phyloP scores from a whole-genome alignment of 192 early-diverging fungal genomes.

The Globomyces pollinis-pini region DNA sequence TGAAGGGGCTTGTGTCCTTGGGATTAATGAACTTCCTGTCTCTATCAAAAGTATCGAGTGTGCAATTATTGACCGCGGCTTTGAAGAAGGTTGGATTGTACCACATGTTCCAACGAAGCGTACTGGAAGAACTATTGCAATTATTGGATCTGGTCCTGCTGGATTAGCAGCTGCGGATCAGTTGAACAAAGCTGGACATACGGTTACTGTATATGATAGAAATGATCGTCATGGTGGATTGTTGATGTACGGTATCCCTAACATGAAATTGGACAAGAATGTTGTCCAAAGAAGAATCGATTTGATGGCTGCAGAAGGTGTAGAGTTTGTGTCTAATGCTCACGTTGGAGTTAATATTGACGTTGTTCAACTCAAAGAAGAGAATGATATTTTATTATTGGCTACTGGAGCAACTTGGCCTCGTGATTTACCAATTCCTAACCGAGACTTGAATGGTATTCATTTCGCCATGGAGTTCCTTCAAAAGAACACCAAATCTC shows the following conservation, averaged over 20 bases:
- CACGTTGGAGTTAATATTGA: conserved; percentile 82
- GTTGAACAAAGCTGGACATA: conserved; percentile 93
- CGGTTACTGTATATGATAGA: conserved; percentile 93
- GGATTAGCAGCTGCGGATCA: conserved; percentile 94
- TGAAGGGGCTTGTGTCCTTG: conserved; percentile 92
- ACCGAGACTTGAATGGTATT: conserved; percentile 78
- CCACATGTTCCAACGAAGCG: conserved; percentile 72
- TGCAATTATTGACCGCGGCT: conserved; percentile 95
- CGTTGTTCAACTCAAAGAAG: conserved; percentile 51
- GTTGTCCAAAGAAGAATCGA: conserved; percentile 90
- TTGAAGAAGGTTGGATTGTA: conserved; percentile 94
- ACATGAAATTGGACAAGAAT: conserved; percentile 99
- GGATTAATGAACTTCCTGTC: conserved; percentile 91
- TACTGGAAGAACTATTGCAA: conserved; percentile 75
- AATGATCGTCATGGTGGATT: conserved; percentile 94
- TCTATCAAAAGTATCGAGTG: conserved; percentile 96
- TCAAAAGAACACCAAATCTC: conserved; percentile 77
- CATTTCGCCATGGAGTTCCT: conserved; percentile 99
- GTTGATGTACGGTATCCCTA: conserved; percentile 98
- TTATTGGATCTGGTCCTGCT: conserved; percentile 94
- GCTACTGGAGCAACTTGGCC: conserved; percentile 98
- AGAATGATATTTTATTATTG: conserved; percentile 77
- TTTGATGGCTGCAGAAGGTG: conserved; percentile 88
- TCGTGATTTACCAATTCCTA: conserved; percentile 84
- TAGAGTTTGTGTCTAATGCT: conserved; percentile 79